These are phyloP conservation scores for Tritrichomonas foetus DNA, from an alignment of 208 protist genomes.

Conservation along the genomic window DNA sequence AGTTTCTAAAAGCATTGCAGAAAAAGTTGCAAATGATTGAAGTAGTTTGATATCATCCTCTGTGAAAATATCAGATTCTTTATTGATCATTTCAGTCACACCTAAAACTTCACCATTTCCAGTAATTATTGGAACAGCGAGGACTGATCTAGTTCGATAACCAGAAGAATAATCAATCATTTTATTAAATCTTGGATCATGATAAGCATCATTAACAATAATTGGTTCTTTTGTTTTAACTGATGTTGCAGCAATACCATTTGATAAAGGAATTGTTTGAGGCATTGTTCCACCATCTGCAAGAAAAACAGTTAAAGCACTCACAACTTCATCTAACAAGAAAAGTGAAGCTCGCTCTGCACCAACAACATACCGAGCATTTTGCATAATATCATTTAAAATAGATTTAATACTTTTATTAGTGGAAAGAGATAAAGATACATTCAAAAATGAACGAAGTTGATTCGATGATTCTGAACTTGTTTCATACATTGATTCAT, in stretches of 20 bases:
- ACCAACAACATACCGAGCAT: background rate
- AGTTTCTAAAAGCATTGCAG: background rate
- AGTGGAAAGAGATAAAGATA: background rate
- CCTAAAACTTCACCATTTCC: background rate
- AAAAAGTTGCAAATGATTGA: background rate
- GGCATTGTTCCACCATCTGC: background rate
- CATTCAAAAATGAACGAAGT: background rate
- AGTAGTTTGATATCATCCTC: background rate
- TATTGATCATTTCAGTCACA: background rate
- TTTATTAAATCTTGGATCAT: slow-evolving; percentile 28
- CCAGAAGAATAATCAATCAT: background rate
- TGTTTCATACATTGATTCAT: background rate
- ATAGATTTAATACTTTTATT: background rate
- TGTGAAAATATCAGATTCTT: background rate
- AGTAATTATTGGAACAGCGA: background rate
- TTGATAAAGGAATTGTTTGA: background rate
- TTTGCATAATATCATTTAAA: background rate
- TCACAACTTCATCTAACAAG: background rate
- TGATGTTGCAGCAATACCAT: background rate
- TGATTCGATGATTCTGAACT: background rate
- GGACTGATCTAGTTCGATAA: background rate
- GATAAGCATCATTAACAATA: slow-evolving; percentile 14
- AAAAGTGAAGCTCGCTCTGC: background rate
- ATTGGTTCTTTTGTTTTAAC: background rate
- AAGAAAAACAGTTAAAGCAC: background rate